These are phyloP conservation scores for Linderina pennispora DNA, from an alignment of 192 early-diverging fungal genomes.

Conservation along the genomic window DNA sequence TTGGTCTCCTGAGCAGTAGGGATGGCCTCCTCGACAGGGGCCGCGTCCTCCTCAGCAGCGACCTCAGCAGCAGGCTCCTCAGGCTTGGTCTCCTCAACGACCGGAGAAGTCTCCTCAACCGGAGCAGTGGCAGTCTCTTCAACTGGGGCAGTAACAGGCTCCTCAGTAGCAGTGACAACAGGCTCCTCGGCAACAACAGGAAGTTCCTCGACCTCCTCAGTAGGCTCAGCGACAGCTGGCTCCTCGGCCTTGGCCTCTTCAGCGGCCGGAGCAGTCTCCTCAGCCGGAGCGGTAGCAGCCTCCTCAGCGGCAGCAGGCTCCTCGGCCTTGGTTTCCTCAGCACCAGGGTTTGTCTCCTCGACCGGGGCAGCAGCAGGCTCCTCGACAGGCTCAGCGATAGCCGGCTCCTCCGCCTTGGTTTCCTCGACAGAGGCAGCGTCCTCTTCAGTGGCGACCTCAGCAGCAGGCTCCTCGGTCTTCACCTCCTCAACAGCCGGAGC, in stretches of 20 bases:
- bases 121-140: not conserved
- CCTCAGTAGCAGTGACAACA: not conserved
- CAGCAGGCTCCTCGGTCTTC: not conserved
- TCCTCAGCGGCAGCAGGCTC: not conserved
- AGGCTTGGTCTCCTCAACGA: no score
- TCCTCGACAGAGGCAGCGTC: not conserved
- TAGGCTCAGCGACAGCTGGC: not conserved
- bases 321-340: not conserved
- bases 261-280: no score
- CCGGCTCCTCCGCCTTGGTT: not conserved
- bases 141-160: not conserved
- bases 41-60: not conserved
- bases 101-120: no score
- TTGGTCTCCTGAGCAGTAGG: not conserved
- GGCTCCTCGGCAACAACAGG: not conserved
- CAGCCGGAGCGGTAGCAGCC: no score
- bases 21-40: slow-evolving; percentile 9
- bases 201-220: not conserved
- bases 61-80: no score
- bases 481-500: no score
- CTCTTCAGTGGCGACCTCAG: not conserved
- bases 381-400: not conserved
- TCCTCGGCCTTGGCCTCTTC: not conserved
- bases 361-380: not conserved
- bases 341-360: no score